phyloP scores from a whole-genome alignment of 2,329 filamentous ascomycete genomes.

The Aspergillus clavatus region DNA sequence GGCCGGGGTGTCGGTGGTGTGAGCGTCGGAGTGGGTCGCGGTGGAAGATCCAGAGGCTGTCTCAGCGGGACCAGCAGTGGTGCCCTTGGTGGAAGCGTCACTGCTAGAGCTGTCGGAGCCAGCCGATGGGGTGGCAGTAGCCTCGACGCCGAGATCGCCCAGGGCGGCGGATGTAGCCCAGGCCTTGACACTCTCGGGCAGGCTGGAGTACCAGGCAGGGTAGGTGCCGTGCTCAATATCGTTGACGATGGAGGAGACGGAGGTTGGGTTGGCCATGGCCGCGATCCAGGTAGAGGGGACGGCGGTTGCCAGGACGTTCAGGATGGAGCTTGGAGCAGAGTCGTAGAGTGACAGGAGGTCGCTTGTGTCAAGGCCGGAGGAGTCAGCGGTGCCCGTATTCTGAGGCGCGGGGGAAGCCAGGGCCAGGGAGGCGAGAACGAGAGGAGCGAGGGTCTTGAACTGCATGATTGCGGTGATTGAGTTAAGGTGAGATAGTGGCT shows the following conservation, averaged over 20 bases:
- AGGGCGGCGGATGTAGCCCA: not conserved
- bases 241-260: not conserved
- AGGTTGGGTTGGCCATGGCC: not conserved
- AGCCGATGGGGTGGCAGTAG: not conserved
- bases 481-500: too few species aligned
- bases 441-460: not conserved
- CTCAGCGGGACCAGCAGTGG: not conserved
- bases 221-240: not conserved
- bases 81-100: not conserved
- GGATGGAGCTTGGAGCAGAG: not conserved
- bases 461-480: not conserved
- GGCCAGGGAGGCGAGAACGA: not conserved
- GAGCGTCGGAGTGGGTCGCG: not conserved
- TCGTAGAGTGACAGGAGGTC: too few species aligned
- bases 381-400: too few species aligned
- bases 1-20: not conserved
- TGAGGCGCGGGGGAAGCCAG: not conserved
- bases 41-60: not conserved
- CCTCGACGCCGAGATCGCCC: not conserved
- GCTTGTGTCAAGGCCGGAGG: not conserved
- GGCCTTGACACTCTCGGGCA: not conserved
- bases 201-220: not conserved
- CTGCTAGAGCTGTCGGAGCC: not conserved
- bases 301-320: not conserved
- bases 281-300: not conserved